Evolutionary conservation across 2,329 filamentous ascomycete genomes (phyloP), one percentile per base, ranked within the genome.

Genomic region (Fonsecaea pedrosoi): DNA sequence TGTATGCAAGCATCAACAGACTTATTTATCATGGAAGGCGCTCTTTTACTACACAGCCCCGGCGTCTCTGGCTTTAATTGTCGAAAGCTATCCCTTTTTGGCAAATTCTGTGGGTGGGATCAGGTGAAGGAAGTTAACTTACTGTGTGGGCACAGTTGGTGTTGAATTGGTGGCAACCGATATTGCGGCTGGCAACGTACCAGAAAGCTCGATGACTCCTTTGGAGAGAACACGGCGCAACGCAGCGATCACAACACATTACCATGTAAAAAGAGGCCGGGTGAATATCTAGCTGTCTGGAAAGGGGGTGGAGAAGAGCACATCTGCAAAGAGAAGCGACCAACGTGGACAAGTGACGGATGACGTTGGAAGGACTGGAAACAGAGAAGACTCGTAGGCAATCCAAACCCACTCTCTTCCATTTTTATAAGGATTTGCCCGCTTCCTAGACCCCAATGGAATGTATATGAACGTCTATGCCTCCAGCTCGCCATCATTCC

Each of bases 51-150:
- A 60, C 30, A 60, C 57, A 60, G 40, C n/a, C 45, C 40, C 15
- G 37, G 54, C 32, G 32, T 60, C 32, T 25, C 13, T 58, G 34
- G 18, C 34, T 58, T 25, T 48, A 25, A 25, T 25, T 50, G 45
- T 50, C 45, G 55, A 32, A 58, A 58, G 57, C 57, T 50, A 60
- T 35, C 57, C 45, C 57, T 25, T 61, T 48, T 61, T 61, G 59
- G 59, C 59, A 61, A 60, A 25, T 30, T 60, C 25, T 50, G 25
- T 50, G 40, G 38, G 40, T 18, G 13, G 40, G 40, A 42, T n/a
- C n/a, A 3, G 57, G 38, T 42, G 59, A 37, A 25, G 48, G 48
- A 40, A 34, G 7, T 4, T 9, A 30, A 9, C 15, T 34, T 55
- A 35, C 21, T 55, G 53, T 55, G 34, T 55, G 53, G 53, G 53